phyloP scores from a whole-genome alignment of 257 asterid species.

The Solanum dulcamara region DNA sequence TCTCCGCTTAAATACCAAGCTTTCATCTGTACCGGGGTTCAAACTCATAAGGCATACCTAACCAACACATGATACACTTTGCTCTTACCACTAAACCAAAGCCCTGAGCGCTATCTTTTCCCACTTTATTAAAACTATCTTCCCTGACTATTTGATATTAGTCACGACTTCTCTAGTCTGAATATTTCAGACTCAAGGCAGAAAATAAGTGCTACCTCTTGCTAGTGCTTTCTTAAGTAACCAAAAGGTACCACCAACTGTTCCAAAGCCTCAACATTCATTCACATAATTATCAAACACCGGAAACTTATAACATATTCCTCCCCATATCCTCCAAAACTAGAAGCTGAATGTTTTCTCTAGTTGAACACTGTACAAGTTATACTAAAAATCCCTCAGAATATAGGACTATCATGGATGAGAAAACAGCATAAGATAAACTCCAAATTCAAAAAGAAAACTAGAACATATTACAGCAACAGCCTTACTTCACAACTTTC shows the following conservation, averaged over 20 bases:
- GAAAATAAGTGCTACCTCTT: background rate
- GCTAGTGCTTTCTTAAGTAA: background rate
- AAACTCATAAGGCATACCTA: background rate
- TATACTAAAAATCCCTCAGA: background rate
- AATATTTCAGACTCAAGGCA: background rate
- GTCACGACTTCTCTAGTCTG: background rate
- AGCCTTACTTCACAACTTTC: slow-evolving; percentile 4
- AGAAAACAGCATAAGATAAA: slow-evolving; percentile 19
- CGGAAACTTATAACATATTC: background rate
- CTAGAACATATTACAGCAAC: background rate
- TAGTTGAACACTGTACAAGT: background rate
- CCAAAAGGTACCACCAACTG: background rate
- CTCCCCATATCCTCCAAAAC: background rate
- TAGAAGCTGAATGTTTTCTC: background rate
- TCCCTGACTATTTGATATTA: background rate
- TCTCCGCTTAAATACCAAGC: background rate
- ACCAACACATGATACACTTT: background rate
- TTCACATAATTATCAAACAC: background rate
- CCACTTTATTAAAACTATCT: background rate
- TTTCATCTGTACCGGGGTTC: background rate
- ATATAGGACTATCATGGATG: background rate
- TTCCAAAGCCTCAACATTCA: background rate
- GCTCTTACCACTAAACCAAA: background rate
- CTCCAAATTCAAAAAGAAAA: slow-evolving; percentile 10
- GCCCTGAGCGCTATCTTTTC: background rate